Evolutionary conservation across 1,284 basidiomycete genomes (phyloP), one percentile per base, ranked within the genome.

Genomic region (Anthracocystis panici-leucophaei): DNA sequence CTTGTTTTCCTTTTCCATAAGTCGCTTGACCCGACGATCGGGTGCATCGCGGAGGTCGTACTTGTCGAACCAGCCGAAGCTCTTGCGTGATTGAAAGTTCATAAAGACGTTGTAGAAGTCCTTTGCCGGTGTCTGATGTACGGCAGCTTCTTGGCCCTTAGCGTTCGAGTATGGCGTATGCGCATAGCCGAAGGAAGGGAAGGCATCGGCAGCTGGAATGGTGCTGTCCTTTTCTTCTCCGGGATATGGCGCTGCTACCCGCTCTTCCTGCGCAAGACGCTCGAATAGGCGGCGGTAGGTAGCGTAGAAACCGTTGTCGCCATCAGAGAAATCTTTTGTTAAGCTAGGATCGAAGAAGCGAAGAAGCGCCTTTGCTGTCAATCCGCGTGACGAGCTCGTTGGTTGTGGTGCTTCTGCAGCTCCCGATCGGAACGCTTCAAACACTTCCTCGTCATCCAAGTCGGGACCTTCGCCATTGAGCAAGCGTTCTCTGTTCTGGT

Each of bases 1-100:
- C 86, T 93, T 94, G 86, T 99, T 99, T 79, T 98, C 97, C 82
- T 92, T 93, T 85, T 99, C 97, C 92, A 99, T 95, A 41, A 94
- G 81, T 71, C 70, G 89, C 80, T 95, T 89, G 48, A 93, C 89
- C 46, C 91, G 90, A 23, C 96, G 89, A 86, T 97, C 95, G 11
- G 93, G 93, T 2, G 94, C 95, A 65, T 95, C 92, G 18, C 89
- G 87, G 2, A 91, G 72, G 82, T 95, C 92, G 90, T 94, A 97
- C 78, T 90, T 89, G 71, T 95, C 94, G 60, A 89, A 89, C 95
- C 96, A 98, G 1, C 89, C 88, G 82, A 99, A 99, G 58, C 92
- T 91, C 85, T 99, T 99, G 56, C 89, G 88, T 0, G 94, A 95
- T 1, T 89, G 87, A 84, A 99, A 99, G 80, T 93, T 93, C 21